Conservation (phyloP, 805 yeast species). For the Suhomyces canberraensis region DNA sequence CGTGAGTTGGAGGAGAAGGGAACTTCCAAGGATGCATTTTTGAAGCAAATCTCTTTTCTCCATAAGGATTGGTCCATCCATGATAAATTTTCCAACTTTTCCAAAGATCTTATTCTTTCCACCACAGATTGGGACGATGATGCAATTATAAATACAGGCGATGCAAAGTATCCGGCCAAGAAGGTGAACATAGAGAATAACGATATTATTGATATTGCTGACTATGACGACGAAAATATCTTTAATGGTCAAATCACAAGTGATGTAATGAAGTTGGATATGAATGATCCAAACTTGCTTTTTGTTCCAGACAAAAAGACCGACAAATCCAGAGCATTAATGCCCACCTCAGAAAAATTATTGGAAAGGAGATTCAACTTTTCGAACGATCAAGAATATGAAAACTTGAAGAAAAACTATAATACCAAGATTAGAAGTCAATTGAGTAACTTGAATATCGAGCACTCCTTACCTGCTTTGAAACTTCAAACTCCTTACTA, state of each 20-base stretch:
- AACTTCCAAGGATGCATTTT: slow-evolving; percentile 12
- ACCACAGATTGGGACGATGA: slow-evolving; percentile 80
- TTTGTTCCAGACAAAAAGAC: slow-evolving; percentile 49
- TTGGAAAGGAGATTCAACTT: slow-evolving; percentile 67
- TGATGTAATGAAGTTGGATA: slow-evolving; percentile 56
- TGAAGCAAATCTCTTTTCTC: slow-evolving; percentile 30
- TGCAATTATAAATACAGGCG: slow-evolving; percentile 51
- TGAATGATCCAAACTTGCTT: slow-evolving; percentile 78
- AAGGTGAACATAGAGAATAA: slow-evolving; percentile 16
- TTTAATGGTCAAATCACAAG: slow-evolving; percentile 59
- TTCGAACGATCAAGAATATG: slow-evolving; percentile 87
- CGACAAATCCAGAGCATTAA: slow-evolving; percentile 27
- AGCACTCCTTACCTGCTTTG: slow-evolving; percentile 85
- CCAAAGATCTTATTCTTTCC: slow-evolving; percentile 59
- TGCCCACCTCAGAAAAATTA: slow-evolving; percentile 54
- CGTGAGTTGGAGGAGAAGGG: slow-evolving; percentile 22
- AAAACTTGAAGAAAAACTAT: slow-evolving; percentile 75
- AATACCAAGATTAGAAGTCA: slow-evolving; percentile 91
- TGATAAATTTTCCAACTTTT: slow-evolving; percentile 39
- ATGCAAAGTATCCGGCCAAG: slow-evolving; percentile 12
- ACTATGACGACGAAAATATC: slow-evolving; percentile 59
- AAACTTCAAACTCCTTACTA: slow-evolving; percentile 88
- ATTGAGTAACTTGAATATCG: slow-evolving; percentile 84
- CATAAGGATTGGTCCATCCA: slow-evolving; percentile 31
- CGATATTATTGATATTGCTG: slow-evolving; percentile 20